Evolutionary conservation across 2,329 filamentous ascomycete species (phyloP).

Genomic region (Penicillium sp.): DNA sequence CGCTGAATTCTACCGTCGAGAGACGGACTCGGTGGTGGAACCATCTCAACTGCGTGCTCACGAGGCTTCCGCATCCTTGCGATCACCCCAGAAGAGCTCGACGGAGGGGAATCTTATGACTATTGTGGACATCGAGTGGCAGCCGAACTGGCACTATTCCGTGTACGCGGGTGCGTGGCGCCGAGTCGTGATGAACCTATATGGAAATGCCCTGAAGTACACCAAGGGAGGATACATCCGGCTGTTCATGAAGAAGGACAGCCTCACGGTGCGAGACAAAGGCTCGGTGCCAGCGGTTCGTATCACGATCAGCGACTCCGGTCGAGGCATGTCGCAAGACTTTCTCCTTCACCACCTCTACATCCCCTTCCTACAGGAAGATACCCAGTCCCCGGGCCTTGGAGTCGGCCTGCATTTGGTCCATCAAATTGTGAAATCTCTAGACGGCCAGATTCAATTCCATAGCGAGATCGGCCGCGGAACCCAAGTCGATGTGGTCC

Average conservation of each 20-base stretch:
- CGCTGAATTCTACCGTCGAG: conserved; percentile 12
- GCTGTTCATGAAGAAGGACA: conserved; percentile 18
- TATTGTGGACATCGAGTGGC: conserved; percentile 44
- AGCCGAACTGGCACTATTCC: conserved; percentile 43
- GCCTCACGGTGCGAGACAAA: conserved; percentile 2
- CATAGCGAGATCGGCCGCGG: conserved; percentile 23
- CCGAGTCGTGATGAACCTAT: conserved; percentile 50
- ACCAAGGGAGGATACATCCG: conserved; percentile 43
- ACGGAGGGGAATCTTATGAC: conserved; percentile 16
- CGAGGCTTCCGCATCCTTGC: neutral
- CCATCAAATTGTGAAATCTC: conserved; percentile 34
- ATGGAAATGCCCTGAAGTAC: conserved; percentile 52
- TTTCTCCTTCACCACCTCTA: conserved; percentile 41
- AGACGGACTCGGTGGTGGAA: neutral
- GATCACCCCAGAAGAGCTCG: neutral
- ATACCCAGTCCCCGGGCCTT: conserved; percentile 53
- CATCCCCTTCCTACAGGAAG: conserved; percentile 60
- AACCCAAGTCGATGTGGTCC: conserved; percentile 21
- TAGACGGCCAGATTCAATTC: conserved; percentile 26
- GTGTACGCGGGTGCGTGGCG: conserved; percentile 49
- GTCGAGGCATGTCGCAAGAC: conserved; percentile 30
- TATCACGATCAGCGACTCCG: conserved; percentile 26
- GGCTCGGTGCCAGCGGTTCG: conserved; percentile 11
- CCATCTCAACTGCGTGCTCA: neutral
- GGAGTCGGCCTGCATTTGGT: conserved; percentile 62